Evolutionary conservation across 2,329 filamentous ascomycete genomes (phyloP), one percentile per base, ranked within the genome.

Genomic region (Sporothrix mexicana): DNA sequence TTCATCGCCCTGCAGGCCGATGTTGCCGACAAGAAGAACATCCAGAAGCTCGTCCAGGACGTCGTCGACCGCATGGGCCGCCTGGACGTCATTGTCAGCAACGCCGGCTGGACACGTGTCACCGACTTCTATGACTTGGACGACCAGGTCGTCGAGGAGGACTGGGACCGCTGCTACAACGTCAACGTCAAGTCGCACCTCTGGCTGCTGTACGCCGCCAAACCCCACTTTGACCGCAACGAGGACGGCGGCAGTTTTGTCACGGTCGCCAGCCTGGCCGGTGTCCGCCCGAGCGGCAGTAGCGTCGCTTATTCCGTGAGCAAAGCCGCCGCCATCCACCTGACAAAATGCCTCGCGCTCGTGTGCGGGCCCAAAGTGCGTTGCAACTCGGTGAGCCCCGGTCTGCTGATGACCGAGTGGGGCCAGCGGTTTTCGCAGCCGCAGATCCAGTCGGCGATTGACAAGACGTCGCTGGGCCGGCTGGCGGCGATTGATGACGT

Each of bases 21-120:
- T 79, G 85, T 92, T 59, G 88, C 87, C n/a, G 82, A 84, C 7
- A 85, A 87, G 55, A 80, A 82, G 1, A 91, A 92, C 45, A 88
- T 92, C 75, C 79, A 83, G 67, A 82, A 83, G 0, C 84, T 90
- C 0, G 87, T 95, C 1, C 80, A 86, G 30, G 85, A 90, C 61
- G 86, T 88, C 1, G 84, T 90, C 66, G 82, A 85, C 51, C 81
- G 80, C 23, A 85, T 94, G 76, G 92, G 91, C 7, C 88, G 90
- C 0, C 80, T 96, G n/a, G 93, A 96, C 81, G 85, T 94, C 59
- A 84, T 95, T 62, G 88, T 95, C 77, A 92, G 91, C 3, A 95
- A 96, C 80, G 92, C 91, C 17, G 86, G 86, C 2, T 88, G 86
- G 86, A 87, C 86, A 0, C 78, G 77, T 10, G 78, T 85, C 8